Evolutionary conservation across 352 stramenopile genomes (phyloP), one percentile per base, ranked within the genome.

Genomic region (Phytophthora hibernalis): DNA sequence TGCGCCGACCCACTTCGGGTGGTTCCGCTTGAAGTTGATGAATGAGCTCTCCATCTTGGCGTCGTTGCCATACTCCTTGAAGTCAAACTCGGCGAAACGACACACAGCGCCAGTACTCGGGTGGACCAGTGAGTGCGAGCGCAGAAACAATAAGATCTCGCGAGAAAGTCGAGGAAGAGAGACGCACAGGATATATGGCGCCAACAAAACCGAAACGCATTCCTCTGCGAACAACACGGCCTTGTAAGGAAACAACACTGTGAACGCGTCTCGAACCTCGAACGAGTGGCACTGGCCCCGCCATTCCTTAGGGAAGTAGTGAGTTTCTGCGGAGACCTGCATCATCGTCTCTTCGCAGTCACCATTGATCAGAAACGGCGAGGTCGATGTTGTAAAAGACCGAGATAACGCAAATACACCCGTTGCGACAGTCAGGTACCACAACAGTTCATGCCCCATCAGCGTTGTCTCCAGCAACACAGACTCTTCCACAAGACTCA

Each of bases 11-110:
- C 90, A 97, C 33, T 80, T 86, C 5, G 90, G 90, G 65, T 97
- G 89, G 49, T 96, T 95, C 54, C 93, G 87, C 68, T 98, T 98
- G 72, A 99, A 99, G 54, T 94, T 99, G 53, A 99, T 90, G 68
- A 99, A 98, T 40, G 89, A 98, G 42, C 97, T 98, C 71, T 99
- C 96, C 93, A 99, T 98, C 79, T 99, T 99, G 18, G 72, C 56
- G 54, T 96, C 91, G 67, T 98, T 91, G 21, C 86, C 82, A 70
- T 98, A 99, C 42, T 86, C 82, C 56, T 98, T 96, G 70, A 99
- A 99, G 72, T 99, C 96, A 76, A 99, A 99, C 48, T 97, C 95
- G 30, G 91, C 87, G 61, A 93, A 96, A 26, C 96, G 96, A 74
- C 97, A 99, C 11, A 99, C 92, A 22, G 98, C 90, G 20, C 97